Evolutionary conservation across 345 rosid genomes (phyloP), one percentile per base, ranked within the genome.

Genomic region (Aurinia saxatilis): DNA sequence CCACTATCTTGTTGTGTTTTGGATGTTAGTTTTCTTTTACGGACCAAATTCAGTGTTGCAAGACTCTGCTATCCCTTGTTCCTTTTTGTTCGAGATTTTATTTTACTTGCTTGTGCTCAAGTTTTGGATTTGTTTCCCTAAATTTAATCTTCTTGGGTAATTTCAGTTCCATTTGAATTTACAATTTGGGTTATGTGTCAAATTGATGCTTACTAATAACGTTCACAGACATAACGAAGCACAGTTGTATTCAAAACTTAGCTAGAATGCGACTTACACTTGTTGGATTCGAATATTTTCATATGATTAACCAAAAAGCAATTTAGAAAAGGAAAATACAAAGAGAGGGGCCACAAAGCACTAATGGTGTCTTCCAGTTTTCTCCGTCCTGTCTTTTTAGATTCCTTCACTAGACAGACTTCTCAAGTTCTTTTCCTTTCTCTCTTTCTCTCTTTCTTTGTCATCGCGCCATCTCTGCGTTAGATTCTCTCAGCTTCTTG

Each of bases 1-100:
- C 5, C 2, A 2, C 5, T 34, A 4, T 44, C 50, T 14, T 48
- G n/a, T 45, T 35, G 5, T 66, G 29, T 45, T 60, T 44, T 29
- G 10, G 29, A 36, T 44, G 18, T 51, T 68, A 60, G 62, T 60
- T 69, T 61, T 31, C 46, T 48, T 9, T 51, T 4, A 54, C 29
- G 6, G 33, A 61, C 17, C 46, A 33, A 17, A 48, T 4, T 14
- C 31, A 2, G 12, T 60, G 56, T 60, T 68, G 54, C 73, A 52
- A 35, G 25, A 56, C 50, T 47, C 14, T 11, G 31, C 8, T 66
- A 55, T 65, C 50, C 12, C 1, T 18, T 66, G 49, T 53, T 56
- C 9, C 3, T 18, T 39, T 65, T 25, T 59, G 60, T 36, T 60
- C 11, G 48, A 44, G 40, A 44, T 13, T 60, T 50, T 19, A n/a